Evolutionary conservation across 495 filamentous ascomycete genomes (phyloP).

Genomic region (Podospora pseudocomata): DNA sequence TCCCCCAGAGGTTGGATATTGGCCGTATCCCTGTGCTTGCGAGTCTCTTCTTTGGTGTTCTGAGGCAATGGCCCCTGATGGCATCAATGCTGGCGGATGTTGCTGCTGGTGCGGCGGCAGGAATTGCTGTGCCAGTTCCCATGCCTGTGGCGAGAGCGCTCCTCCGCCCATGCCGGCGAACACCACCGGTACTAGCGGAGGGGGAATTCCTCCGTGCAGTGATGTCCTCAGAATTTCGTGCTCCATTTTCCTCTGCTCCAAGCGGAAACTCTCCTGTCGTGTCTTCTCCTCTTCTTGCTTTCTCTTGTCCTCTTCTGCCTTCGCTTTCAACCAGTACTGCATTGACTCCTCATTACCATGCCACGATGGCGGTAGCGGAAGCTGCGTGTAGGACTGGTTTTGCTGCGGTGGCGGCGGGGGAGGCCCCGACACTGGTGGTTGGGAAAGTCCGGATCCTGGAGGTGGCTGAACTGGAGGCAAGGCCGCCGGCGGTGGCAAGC

Average conservation of each 20-base stretch:
- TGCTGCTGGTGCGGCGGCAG: slow-evolving; percentile 51
- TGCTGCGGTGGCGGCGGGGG: slow-evolving; percentile 37
- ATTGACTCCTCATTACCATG: slow-evolving; percentile 67
- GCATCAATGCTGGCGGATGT: slow-evolving; percentile 51
- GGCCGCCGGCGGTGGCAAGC: slow-evolving; percentile 69
- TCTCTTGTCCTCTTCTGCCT: slow-evolving; percentile 82
- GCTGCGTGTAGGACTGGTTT: slow-evolving; percentile 44
- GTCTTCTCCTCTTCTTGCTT: slow-evolving; percentile 88
- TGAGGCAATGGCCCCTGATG: slow-evolving; percentile 45
- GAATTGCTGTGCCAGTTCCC: slow-evolving; percentile 76
- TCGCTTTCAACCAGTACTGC: slow-evolving; percentile 77
- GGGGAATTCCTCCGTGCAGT: slow-evolving; percentile 74
- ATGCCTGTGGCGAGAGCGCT: slow-evolving; percentile 48
- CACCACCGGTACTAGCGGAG: slow-evolving; percentile 81
- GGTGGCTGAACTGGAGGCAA: slow-evolving; percentile 59
- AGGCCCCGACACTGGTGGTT: slow-evolving; percentile 30
- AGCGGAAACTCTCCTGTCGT: slow-evolving; percentile 66
- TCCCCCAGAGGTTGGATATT: slow-evolving; percentile 41
- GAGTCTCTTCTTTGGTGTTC: slow-evolving; percentile 46
- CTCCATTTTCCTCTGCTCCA: slow-evolving; percentile 79
- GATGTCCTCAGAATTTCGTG: slow-evolving; percentile 80
- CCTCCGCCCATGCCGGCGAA: slow-evolving; percentile 79
- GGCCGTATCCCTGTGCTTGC: slow-evolving; percentile 38
- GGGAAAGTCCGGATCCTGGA: slow-evolving; percentile 31
- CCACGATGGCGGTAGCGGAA: slow-evolving; percentile 67